These are phyloP conservation scores for Penicillium italicum DNA, from an alignment of 2,329 filamentous ascomycete species.

Conservation along the genomic window DNA sequence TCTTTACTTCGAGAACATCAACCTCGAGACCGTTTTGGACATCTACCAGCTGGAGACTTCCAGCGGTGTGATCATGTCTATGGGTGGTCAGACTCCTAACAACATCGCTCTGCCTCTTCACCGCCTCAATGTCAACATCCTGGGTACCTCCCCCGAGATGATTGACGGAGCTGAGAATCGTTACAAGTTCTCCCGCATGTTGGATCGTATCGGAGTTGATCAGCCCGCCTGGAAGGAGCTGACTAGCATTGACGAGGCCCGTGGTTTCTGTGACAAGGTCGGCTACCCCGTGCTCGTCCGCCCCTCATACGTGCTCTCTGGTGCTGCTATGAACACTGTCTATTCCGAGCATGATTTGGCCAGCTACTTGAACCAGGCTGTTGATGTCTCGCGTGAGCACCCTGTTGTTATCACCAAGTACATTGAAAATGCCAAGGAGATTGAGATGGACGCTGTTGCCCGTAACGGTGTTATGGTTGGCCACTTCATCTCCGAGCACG, in stretches of 20 bases:
- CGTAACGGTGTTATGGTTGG: conserved; percentile 84
- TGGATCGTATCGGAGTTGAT: conserved; percentile 90
- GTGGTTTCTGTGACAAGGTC: conserved; percentile 80
- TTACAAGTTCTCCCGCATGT: conserved; percentile 98
- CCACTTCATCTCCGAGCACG: conserved; percentile 97
- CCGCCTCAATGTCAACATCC: conserved; percentile 82
- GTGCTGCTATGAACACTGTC: conserved; percentile 98
- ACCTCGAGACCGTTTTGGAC: conserved; percentile 82
- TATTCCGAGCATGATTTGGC: conserved; percentile 93
- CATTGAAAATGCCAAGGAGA: conserved; percentile 98
- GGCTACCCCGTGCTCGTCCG: conserved; percentile 91
- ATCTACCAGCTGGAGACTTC: conserved; percentile 87
- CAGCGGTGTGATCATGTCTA: conserved; percentile 82
- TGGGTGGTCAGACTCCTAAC: conserved; percentile 97
- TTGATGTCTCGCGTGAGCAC: conserved; percentile 88
- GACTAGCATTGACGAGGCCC: conserved; percentile 88
- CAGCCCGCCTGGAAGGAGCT: conserved; percentile 98
- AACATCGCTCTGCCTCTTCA: conserved; percentile 91
- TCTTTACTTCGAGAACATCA: conserved; percentile 96
- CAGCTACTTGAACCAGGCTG: conserved; percentile 83
- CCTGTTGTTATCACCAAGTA: conserved; percentile 99
- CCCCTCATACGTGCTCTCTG: conserved; percentile 93
- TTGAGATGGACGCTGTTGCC: conserved; percentile 98
- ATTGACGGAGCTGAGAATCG: conserved; percentile 96
- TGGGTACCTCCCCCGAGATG: conserved; percentile 97